These are phyloP conservation scores for Aspergillus sp. DNA, from an alignment of 2,329 filamentous ascomycete genomes.

Conservation along the genomic window DNA sequence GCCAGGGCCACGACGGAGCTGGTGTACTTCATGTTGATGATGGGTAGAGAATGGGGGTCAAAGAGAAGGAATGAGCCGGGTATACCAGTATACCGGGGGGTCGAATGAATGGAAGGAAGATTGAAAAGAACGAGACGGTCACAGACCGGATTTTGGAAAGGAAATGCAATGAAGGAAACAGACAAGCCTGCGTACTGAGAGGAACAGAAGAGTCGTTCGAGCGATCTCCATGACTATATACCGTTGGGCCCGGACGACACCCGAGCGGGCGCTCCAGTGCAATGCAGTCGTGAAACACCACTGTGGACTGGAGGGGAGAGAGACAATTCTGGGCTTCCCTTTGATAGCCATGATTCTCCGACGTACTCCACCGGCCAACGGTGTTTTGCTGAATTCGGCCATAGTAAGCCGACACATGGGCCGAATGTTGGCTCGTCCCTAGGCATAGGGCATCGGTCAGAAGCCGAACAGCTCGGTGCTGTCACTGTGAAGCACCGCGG, in stretches of 20 bases:
- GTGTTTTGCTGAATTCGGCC: slow-evolving; percentile 1
- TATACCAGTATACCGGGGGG: slow-evolving; percentile 24
- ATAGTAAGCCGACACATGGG: not conserved
- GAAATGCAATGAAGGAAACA: slow-evolving; percentile 17
- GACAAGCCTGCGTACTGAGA: slow-evolving; percentile 18
- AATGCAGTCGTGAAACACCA: slow-evolving; percentile 12
- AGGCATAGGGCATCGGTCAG: not conserved
- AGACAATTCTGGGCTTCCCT: not conserved
- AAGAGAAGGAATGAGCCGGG: slow-evolving; percentile 17
- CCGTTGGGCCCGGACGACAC: not conserved
- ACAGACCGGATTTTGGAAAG: slow-evolving; percentile 18
- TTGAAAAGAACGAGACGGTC: slow-evolving; percentile 20
- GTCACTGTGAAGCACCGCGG: slow-evolving; percentile 13
- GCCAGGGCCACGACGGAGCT: slow-evolving; percentile 43
- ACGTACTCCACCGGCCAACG: slow-evolving; percentile 11
- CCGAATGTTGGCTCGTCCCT: not conserved
- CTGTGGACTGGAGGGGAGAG: slow-evolving; percentile 2
- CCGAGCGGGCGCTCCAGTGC: slow-evolving; percentile 3
- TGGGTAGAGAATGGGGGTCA: slow-evolving; percentile 11
- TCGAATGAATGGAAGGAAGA: slow-evolving; percentile 9
- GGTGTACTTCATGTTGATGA: slow-evolving; percentile 40
- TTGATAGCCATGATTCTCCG: slow-evolving; percentile 2
- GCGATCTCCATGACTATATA: slow-evolving; percentile 17
- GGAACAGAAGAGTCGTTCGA: slow-evolving; percentile 6
- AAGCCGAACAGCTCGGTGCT: not conserved